Percentiles rank a stretch among this genome's conserved stretches.
Conservation (phyloP, 1,284 basidiomycete species). For the Moniliophthora roreri region DNA sequence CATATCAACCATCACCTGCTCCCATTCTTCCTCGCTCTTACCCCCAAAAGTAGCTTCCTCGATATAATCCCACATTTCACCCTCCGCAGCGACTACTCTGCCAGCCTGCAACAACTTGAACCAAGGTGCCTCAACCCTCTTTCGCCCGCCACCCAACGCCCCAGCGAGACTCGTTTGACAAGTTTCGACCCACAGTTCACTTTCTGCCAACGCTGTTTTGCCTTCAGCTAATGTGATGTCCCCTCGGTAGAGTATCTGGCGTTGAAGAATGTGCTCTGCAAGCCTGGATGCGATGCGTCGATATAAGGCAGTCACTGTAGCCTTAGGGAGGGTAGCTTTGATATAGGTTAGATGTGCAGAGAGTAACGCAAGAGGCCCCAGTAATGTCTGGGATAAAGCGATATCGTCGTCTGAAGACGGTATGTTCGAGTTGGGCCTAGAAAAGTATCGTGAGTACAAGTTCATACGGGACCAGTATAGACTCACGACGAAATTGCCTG, state of each 20-base stretch:
- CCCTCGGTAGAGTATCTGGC: constrained; percentile 79
- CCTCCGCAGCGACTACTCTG: constrained; percentile 58
- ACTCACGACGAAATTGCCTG: constrained; percentile 40
- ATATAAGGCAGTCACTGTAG: constrained; percentile 61
- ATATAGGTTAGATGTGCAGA: constrained; percentile 73
- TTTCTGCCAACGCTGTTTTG: constrained; percentile 61
- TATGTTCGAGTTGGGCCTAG: constrained; percentile 21
- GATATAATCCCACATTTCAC: constrained; percentile 21
- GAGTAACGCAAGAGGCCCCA: constrained; percentile 70
- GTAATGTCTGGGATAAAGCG: constrained; percentile 61
- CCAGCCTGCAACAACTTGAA: constrained; percentile 65
- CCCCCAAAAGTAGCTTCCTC: constrained; percentile 45
- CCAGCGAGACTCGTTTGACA: constrained; percentile 58
- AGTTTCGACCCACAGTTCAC: constrained; percentile 78
- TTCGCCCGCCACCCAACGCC: constrained; percentile 35
- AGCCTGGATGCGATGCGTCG: constrained; percentile 66
- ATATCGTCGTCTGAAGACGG: constrained; percentile 38
- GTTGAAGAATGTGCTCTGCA: constrained; percentile 75
- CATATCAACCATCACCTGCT: constrained; percentile 40
- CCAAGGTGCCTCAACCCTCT: constrained; percentile 72
- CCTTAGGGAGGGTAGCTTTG: constrained; percentile 55
- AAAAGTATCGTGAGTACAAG: constrained; percentile 1
- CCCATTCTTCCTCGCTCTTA: constrained; percentile 45
- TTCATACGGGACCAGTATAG: constrained; percentile 7
- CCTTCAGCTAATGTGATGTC: constrained; percentile 58